Percentiles rank a stretch among this genome's conserved stretches.
Conservation (phyloP, 805 yeast species). For the Candida qinlingensis region DNA sequence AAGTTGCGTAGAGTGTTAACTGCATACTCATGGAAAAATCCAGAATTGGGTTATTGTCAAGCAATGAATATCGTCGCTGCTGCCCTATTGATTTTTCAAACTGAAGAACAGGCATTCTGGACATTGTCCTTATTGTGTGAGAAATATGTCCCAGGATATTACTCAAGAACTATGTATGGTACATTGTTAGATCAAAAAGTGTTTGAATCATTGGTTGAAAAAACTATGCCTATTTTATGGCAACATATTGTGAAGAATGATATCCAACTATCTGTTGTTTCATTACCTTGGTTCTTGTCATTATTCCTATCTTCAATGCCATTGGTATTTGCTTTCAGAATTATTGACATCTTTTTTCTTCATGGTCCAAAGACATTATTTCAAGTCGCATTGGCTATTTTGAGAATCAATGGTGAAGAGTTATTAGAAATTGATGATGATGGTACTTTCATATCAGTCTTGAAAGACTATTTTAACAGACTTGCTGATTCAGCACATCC, state of each 20-base stretch:
- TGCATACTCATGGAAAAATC: conserved; percentile 95
- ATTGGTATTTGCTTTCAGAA: conserved; percentile 83
- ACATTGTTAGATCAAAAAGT: conserved; percentile 91
- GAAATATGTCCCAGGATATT: conserved; percentile 86
- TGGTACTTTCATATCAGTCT: conserved; percentile 80
- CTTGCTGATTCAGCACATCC: conserved; percentile 80
- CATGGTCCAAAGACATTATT: conserved; percentile 88
- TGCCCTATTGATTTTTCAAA: conserved; percentile 73
- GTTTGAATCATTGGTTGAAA: conserved; percentile 83
- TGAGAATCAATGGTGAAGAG: conserved; percentile 83
- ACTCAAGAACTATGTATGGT: conserved; percentile 96
- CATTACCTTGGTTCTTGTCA: conserved; percentile 94
- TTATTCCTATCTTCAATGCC: conserved; percentile 92
- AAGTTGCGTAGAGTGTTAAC: conserved; percentile 83
- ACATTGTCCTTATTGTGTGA: conserved; percentile 77
- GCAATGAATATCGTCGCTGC: conserved; percentile 96
- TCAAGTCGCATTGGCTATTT: conserved; percentile 89
- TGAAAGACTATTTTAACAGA: conserved; percentile 74
- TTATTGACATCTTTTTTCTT: conserved; percentile 82
- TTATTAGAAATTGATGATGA: conserved; percentile 80
- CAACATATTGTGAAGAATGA: conserved; percentile 73
- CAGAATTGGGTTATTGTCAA: conserved; percentile 96
- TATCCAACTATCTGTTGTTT: conserved; percentile 87
- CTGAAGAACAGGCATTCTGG: conserved; percentile 98
- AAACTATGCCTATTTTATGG: conserved; percentile 85